These are phyloP conservation scores for Fusarium longipes DNA, from an alignment of 2,329 filamentous ascomycete species.

Conservation along the genomic window DNA sequence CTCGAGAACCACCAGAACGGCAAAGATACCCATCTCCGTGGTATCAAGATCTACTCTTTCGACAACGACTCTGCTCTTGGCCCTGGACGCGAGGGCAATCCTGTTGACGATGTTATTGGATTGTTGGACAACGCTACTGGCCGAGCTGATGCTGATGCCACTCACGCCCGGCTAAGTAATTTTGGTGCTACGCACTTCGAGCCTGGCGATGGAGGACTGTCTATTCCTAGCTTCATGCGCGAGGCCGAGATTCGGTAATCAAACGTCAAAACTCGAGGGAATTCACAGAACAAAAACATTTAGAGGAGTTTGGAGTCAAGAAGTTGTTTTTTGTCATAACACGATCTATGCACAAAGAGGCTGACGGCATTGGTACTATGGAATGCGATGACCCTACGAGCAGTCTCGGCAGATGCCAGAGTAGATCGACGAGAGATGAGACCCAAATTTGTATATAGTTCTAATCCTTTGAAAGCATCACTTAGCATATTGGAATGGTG, in stretches of 20 bases:
- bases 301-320: slow-evolving; percentile 24
- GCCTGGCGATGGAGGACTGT: slow-evolving; percentile 50
- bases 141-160: slow-evolving; percentile 5
- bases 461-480: not conserved
- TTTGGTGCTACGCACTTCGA: slow-evolving; percentile 49
- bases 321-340: slow-evolving; percentile 18
- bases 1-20: slow-evolving; percentile 99
- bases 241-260: slow-evolving; percentile 56
- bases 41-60: slow-evolving; percentile 84
- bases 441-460: slow-evolving; percentile 8
- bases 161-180: slow-evolving; percentile 43
- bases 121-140: slow-evolving; percentile 39
- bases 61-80: slow-evolving; percentile 61
- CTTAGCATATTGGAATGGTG: not conserved
- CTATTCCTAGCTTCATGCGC: slow-evolving; percentile 57
- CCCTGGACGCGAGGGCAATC: slow-evolving; percentile 53
- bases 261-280: not conserved
- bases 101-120: slow-evolving; percentile 46
- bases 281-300: not conserved
- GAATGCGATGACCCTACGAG: not conserved
- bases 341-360: slow-evolving; percentile 2
- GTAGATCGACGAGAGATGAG: slow-evolving; percentile 31
- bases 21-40: slow-evolving; percentile 97
- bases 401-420: slow-evolving; percentile 8
- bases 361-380: slow-evolving; percentile 2